These are phyloP conservation scores for Pseudomonodictys pantanalensis DNA, from an alignment of 495 filamentous ascomycete genomes.

Conservation along the genomic window DNA sequence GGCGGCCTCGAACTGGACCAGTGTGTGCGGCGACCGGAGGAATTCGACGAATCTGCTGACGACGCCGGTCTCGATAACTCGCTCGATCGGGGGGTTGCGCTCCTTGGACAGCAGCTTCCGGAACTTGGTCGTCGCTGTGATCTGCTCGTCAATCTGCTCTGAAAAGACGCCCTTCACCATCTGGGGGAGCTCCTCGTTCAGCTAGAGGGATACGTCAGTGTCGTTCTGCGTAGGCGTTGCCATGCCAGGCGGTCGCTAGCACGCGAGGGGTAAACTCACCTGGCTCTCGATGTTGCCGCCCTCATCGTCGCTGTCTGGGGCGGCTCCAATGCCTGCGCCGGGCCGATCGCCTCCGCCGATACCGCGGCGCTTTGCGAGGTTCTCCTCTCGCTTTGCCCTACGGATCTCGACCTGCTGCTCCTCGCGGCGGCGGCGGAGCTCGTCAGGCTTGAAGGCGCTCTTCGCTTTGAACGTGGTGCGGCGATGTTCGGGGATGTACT, in stretches of 20 bases:
- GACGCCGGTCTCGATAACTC: conserved; percentile 98
- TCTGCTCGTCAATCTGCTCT: conserved; percentile 95
- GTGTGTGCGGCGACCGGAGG: conserved; percentile 93
- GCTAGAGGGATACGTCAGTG: conserved; percentile 50
- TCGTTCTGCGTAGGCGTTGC: neutral
- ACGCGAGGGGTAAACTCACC: conserved; percentile 53
- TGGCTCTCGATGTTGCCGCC: conserved; percentile 89
- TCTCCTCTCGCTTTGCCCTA: conserved; percentile 97
- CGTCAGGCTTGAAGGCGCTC: conserved; percentile 96
- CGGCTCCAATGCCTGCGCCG: conserved; percentile 79
- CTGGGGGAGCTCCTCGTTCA: conserved; percentile 94
- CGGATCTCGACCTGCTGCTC: conserved; percentile 99
- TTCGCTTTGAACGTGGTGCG: conserved; percentile 99
- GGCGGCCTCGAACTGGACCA: conserved; percentile 98
- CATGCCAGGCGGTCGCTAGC: conserved; percentile 16
- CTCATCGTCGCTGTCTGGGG: conserved; percentile 96
- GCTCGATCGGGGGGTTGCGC: conserved; percentile 98
- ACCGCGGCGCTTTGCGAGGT: conserved; percentile 94
- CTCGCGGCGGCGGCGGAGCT: conserved; percentile 96
- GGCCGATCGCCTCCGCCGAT: conserved; percentile 78
- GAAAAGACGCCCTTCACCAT: conserved; percentile 99
- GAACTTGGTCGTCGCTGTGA: conserved; percentile 99
- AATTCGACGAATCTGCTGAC: conserved; percentile 98
- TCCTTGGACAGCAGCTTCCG: conserved; percentile 97
- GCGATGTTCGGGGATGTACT: conserved; percentile 98